Evolutionary conservation across 352 stramenopile species (phyloP), one percentile per base, ranked within the genome.

Genomic region (Peronosclerospora sorghi): DNA sequence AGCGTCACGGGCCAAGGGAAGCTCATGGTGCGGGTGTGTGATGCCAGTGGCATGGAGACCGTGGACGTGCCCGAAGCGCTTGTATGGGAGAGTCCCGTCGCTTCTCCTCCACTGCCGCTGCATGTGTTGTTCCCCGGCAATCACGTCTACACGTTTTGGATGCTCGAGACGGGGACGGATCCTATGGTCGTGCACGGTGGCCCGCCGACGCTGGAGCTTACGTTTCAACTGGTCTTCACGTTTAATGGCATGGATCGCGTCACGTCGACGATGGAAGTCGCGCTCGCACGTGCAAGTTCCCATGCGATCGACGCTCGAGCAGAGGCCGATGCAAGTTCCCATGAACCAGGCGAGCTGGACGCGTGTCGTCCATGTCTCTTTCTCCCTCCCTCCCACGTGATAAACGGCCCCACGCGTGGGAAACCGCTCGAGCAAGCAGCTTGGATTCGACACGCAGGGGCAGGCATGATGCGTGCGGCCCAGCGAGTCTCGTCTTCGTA

Each of bases 101-200:
- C 56, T 8, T 62, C 56, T 3, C 57, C 62, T 4, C 66, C 65
- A 18, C 41, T 86, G 2, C 47, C 74, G 18, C 49, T 65, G 38
- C 59, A 72, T 7, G 64, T 53, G 5, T 14, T 73, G 7, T 35
- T 83, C 6, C 65, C 71, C 35, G 75, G 76, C 32, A 50, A 67
- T 34, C 61, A 80, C 38, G 54, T 78, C 8, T 88, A 88, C 45
- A 76, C 73, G 5, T 84, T 88, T 38, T 88, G 76, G 76, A 62
- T 79, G 21, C 59, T 81, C 40, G 44, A 63, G 18, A 37, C 59
- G 29, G 1, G 14, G 1, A 47, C 27, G 24, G 38, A 34, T 13
- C 12, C 29, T 9, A 49, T 32, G 12, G 30, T 45, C 35, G 32
- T 55, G 30, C 17, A 48, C 13, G 45, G 45, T n/a, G 9, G 42